Evolutionary conservation across 2,329 filamentous ascomycete species (phyloP), one percentile per base, ranked within the genome.

Genomic region (Davidsoniella australis): DNA sequence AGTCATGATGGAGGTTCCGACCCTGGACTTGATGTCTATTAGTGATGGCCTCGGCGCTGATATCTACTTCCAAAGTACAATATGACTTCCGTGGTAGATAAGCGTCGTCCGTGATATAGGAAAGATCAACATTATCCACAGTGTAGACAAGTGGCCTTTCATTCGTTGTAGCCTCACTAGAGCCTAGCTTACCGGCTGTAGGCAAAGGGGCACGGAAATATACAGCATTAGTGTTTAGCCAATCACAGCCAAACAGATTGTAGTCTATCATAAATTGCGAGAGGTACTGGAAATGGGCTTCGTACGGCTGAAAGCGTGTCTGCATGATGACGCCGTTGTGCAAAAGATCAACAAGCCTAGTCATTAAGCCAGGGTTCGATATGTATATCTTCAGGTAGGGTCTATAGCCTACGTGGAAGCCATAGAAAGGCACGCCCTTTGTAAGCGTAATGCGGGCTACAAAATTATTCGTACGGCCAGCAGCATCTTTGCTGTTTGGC

Each of bases 241-340:
- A 52, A 36, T 49, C 81, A 60, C 91, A 98, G 5, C 93, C 93
- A 62, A 94, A 96, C 56, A 98, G 69, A 60, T 95, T 98, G 68
- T 93, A 98, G 62, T 98, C 93, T 55, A 82, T 83, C 91, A 98
- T 96, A 76, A 93, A 98, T 64, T 98, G 93, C 8, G 91, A 71
- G 7, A 95, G 67, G 61, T 88, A 96, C 60, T 94, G 86, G 54
- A 96, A 64, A 61, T 98, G 93, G 16, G 85, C 87, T 64, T 98
- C 91, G 60, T 91, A 94, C 0, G 91, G 89, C 59, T 96, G 89
- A 41, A 98, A 82, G 20, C 76, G 73, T 52, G 75, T 76, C 60
- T 85, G 85, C 75, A 96, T 76, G 41, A 98, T 80, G 26, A 82
- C 82, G 6, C 91, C 91, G 63, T 94, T 87, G 16, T 85, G 80